A percentile compares a stretch with the other conserved stretches of the same genome.
Conservation (phyloP, 179 eudicot species). For the Nepenthes alata region DNA sequence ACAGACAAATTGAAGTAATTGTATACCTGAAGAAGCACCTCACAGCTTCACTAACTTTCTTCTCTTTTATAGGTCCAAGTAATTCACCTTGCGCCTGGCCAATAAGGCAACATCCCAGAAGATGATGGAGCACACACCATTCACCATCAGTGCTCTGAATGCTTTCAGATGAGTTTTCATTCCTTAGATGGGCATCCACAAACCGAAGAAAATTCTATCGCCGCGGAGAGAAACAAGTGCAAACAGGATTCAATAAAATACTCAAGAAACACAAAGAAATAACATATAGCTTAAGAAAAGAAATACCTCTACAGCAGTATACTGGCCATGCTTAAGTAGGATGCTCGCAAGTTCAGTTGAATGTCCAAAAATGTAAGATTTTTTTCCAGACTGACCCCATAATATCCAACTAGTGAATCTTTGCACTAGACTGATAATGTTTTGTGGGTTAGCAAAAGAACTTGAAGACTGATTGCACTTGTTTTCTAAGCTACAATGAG, state of each 20-base stretch:
- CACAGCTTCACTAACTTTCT: slow-evolving; percentile 73
- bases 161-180: slow-evolving; percentile 64
- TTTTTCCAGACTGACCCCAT: slow-evolving; percentile 60
- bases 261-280: background rate
- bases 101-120: slow-evolving; percentile 87
- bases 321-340: slow-evolving; percentile 74
- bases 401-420: slow-evolving; percentile 81
- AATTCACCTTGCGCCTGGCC: slow-evolving; percentile 56
- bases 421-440: slow-evolving; percentile 36
- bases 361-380: slow-evolving; percentile 48
- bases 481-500: slow-evolving; percentile 28
- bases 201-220: slow-evolving; percentile 57
- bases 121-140: slow-evolving; percentile 66
- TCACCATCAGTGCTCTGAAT: slow-evolving; percentile 61
- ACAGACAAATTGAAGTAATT: background rate
- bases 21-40: slow-evolving; percentile 81
- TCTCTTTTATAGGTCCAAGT: slow-evolving; percentile 35
- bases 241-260: background rate
- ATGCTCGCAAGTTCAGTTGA: slow-evolving; percentile 61
- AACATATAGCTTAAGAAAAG: slow-evolving; percentile 5
- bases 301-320: slow-evolving; percentile 74
- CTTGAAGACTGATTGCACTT: slow-evolving; percentile 21
- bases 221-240: slow-evolving; percentile 2
- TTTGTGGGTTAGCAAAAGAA: slow-evolving; percentile 45
- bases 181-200: slow-evolving; percentile 57